Evolutionary conservation across 2,329 filamentous ascomycete species (phyloP).

Genomic region (Cladosporium austrohemisphaericum): DNA sequence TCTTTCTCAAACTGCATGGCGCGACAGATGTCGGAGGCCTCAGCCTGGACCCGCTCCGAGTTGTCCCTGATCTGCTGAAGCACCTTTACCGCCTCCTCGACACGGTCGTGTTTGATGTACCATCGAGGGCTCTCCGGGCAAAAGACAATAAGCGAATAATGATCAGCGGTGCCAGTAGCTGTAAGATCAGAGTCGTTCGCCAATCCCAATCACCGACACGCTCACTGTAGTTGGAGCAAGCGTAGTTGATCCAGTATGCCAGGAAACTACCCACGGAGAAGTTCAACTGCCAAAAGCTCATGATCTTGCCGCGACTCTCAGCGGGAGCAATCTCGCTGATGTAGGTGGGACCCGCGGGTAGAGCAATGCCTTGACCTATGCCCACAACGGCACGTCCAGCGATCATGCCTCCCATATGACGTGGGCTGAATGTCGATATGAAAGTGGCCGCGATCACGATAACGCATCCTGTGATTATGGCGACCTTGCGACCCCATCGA

Average conservation of each 20-base stretch:
- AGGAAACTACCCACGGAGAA: constrained; percentile 3
- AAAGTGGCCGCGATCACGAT: constrained; percentile 37
- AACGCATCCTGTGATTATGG: constrained; percentile 38
- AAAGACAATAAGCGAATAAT: not conserved
- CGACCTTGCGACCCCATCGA: constrained; percentile 37
- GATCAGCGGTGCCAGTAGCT: constrained; percentile 5
- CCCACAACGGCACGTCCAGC: not conserved
- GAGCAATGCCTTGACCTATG: not conserved
- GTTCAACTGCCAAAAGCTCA: constrained; percentile 6
- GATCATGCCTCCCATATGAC: constrained; percentile 1
- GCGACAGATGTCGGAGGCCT: not conserved
- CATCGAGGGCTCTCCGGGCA: constrained; percentile 1
- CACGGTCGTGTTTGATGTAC: constrained; percentile 3
- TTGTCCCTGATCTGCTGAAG: not conserved
- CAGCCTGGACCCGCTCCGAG: not conserved
- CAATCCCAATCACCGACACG: constrained; percentile 2
- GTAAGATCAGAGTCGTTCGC: constrained; percentile 1
- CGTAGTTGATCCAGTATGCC: constrained; percentile 6
- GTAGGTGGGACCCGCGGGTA: constrained; percentile 2
- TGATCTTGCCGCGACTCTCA: not conserved
- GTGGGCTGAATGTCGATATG: constrained; percentile 14
- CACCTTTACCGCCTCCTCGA: not conserved
- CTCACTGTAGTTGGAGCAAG: constrained; percentile 3
- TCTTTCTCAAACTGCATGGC: constrained; percentile 1
- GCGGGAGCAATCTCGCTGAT: constrained; percentile 6